A percentile compares a stretch with the other conserved stretches of the same genome.
phyloP scores from a whole-genome alignment of 176 grass and related monocot genomes.

The Cenchrus purpureus region DNA sequence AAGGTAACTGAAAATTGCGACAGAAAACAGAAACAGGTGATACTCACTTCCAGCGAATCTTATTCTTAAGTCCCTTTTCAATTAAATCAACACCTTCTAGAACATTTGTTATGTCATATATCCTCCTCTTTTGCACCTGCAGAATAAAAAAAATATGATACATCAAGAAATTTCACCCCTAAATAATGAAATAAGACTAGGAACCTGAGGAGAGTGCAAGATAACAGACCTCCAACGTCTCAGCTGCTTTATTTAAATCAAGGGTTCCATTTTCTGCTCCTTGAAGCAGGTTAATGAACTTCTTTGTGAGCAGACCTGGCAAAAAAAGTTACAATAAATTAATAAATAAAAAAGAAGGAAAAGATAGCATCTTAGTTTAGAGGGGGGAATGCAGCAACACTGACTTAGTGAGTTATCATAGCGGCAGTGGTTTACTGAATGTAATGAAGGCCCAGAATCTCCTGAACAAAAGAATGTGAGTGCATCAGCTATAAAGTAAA shows the following conservation, averaged over 20 bases:
- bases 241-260: slow-evolving; percentile 95
- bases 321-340: slow-evolving; percentile 38
- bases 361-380: not conserved
- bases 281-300: slow-evolving; percentile 81
- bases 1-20: slow-evolving; percentile 14
- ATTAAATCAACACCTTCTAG: slow-evolving; percentile 94
- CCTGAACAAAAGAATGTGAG: slow-evolving; percentile 62
- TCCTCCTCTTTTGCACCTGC: slow-evolving; percentile 96
- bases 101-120: slow-evolving; percentile 99
- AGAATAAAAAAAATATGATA: slow-evolving; percentile 41
- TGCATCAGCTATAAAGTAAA: slow-evolving; percentile 11
- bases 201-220: slow-evolving; percentile 22
- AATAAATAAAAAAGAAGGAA: slow-evolving; percentile 13
- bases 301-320: slow-evolving; percentile 91
- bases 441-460: slow-evolving; percentile 43
- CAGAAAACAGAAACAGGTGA: slow-evolving; percentile 32
- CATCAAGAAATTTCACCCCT: slow-evolving; percentile 1
- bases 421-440: slow-evolving; percentile 57
- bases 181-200: slow-evolving; percentile 7
- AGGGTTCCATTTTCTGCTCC: slow-evolving; percentile 85
- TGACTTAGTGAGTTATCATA: slow-evolving; percentile 92
- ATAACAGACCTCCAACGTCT: slow-evolving; percentile 67
- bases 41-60: slow-evolving; percentile 89
- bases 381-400: not conserved
- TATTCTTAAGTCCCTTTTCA: slow-evolving; percentile 89